These are phyloP conservation scores for Serendipita vermifera DNA, from an alignment of 768 basidiomycete genomes.

Conservation along the genomic window DNA sequence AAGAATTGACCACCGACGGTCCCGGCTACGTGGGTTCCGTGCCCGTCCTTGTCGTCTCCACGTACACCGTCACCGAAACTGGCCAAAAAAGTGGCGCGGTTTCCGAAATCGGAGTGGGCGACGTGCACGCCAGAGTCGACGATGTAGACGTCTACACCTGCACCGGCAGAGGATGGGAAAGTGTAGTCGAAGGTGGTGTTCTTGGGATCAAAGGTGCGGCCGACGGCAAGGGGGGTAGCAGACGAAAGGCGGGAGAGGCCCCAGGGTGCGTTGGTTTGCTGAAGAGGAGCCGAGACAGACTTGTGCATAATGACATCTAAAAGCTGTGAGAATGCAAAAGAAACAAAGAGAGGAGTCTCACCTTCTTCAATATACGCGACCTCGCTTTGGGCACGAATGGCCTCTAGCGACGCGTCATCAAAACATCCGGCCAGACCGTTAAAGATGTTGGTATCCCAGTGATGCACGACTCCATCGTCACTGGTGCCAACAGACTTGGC, in stretches of 20 bases:
- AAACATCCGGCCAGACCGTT: constrained; percentile 11
- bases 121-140: constrained; percentile 13
- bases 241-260: constrained; percentile 12
- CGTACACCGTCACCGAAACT: background rate
- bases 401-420: background rate
- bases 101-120: constrained; percentile 10
- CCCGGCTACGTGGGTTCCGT: constrained; percentile 17
- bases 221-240: background rate
- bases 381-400: constrained; percentile 7
- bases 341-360: background rate
- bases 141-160: constrained; percentile 11
- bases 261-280: constrained; percentile 13
- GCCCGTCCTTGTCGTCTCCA: constrained; percentile 3
- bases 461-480: constrained; percentile 2
- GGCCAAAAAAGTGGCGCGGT: constrained; percentile 10
- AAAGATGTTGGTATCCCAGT: constrained; percentile 8
- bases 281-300: background rate
- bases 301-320: background rate
- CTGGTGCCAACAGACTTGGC: background rate
- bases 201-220: background rate
- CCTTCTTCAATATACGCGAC: constrained; percentile 10
- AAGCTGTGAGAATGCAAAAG: no score
- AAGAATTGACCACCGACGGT: constrained; percentile 15
- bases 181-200: constrained; percentile 11
- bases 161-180: constrained; percentile 9